Evolutionary conservation across 768 basidiomycete species (phyloP), one percentile per base, ranked within the genome.

Genomic region (Lactarius akahatsu): DNA sequence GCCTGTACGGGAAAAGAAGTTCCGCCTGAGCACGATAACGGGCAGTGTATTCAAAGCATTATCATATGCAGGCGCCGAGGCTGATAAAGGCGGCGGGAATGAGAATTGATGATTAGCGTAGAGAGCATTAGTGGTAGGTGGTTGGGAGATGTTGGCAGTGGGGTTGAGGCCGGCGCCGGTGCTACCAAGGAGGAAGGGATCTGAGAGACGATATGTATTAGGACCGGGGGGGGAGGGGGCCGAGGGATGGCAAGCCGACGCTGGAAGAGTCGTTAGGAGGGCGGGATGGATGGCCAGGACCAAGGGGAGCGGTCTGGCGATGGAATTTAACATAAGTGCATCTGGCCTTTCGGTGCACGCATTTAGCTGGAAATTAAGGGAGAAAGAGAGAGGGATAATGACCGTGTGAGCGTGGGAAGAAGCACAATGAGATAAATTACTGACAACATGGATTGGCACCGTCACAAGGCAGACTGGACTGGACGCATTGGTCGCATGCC

Each of bases 311-410:
- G 0, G 91, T 92, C 73, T 91, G 91, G 16, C 90, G 85, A 72
- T 91, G 89, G 72, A 90, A 91, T 72, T 92, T 91, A 75, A 91
- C 86, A 70, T 85, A 92, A 0, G 90, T 92, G 76, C 91, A 92
- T 4, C 87, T 82, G 62, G 78, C 82, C 74, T 89, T 91, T 63
- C 88, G 85, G 61, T 87, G 81, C 1, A 85, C 71, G 71, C 91
- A 92, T 83, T 91, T 92, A 18, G 86, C 90, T 91, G 73, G 20
- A n/a, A 40, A 52, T 4, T 28, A 41, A 2, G 26, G 30, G 20
- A 47, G 28, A 41, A n/a, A 40, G n/a, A n/a, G n/a, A n/a, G n/a
- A n/a, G n/a, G n/a, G 5, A 59, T 54, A 54, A 60, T 56, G 63
- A 60, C 50, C 26, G 36, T 60, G 55, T 56, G 55, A 60, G 30